Evolutionary conservation across 1,284 basidiomycete genomes (phyloP).

Genomic region (Coniferiporia sulphurascens): DNA sequence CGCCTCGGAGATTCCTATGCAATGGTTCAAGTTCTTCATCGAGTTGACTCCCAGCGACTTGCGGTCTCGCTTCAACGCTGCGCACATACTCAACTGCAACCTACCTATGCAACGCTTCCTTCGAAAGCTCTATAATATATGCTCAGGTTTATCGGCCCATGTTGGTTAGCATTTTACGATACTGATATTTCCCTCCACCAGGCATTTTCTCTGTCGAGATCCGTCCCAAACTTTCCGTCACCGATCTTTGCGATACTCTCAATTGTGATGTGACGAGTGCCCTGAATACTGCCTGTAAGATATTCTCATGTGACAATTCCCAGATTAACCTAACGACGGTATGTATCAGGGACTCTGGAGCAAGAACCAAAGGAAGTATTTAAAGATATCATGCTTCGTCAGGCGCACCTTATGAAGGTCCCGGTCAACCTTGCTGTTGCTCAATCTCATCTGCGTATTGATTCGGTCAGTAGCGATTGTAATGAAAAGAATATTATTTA

Average conservation of each 20-base stretch:
- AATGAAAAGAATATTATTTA: background rate
- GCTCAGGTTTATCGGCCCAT: constrained; percentile 51
- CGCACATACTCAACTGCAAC: constrained; percentile 81
- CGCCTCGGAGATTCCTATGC: constrained; percentile 72
- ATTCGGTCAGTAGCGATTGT: constrained; percentile 44
- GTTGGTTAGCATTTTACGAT: background rate
- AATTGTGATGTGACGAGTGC: constrained; percentile 43
- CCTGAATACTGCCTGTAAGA: constrained; percentile 52
- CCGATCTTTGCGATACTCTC: constrained; percentile 53
- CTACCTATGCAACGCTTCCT: constrained; percentile 68
- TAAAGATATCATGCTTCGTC: constrained; percentile 57
- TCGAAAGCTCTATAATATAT: constrained; percentile 69
- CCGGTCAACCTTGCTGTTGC: constrained; percentile 62
- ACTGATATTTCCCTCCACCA: constrained; percentile 26
- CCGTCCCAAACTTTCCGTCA: constrained; percentile 53
- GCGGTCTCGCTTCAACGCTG: constrained; percentile 48
- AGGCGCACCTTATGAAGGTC: constrained; percentile 53
- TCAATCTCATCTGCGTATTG: constrained; percentile 61
- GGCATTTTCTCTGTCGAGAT: constrained; percentile 53
- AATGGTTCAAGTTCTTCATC: constrained; percentile 77
- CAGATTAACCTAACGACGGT: background rate
- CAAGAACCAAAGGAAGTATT: constrained; percentile 49
- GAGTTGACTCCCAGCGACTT: constrained; percentile 75
- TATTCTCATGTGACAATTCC: background rate
- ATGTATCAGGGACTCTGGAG: constrained; percentile 48